Evolutionary conservation across 139 green algal genomes (phyloP).

Genomic region (Marvania coccoides): DNA sequence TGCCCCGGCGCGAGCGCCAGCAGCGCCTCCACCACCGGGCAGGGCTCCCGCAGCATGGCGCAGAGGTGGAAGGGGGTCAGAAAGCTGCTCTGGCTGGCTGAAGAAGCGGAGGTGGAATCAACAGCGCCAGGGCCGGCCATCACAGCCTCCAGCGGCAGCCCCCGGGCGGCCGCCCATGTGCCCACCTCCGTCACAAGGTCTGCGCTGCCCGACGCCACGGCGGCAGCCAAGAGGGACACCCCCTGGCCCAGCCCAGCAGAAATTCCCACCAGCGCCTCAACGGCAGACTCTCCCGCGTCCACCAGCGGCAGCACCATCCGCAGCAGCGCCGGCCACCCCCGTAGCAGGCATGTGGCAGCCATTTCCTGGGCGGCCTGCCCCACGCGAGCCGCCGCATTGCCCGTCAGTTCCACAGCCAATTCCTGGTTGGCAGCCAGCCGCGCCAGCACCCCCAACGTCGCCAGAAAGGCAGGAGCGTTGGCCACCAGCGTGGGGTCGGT

Average conservation of each 20-base stretch:
- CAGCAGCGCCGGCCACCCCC: slow-evolving; percentile 12
- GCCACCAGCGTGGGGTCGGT: neutral
- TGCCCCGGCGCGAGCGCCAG: neutral
- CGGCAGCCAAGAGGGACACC: slow-evolving; percentile 3
- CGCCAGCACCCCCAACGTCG: slow-evolving; percentile 1
- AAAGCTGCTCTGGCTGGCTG: too few species aligned
- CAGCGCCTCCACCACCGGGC: neutral
- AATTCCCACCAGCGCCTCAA: neutral
- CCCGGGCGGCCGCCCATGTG: neutral
- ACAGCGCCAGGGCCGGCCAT: too few species aligned
- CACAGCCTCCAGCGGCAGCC: neutral
- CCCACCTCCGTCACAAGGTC: neutral
- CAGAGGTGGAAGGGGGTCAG: slow-evolving; percentile 10
- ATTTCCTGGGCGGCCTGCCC: neutral
- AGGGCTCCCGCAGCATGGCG: slow-evolving; percentile 1
- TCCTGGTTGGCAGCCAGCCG: neutral
- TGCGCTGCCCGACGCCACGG: neutral
- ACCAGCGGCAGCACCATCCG: neutral
- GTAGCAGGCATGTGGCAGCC: neutral
- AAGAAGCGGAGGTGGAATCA: too few species aligned
- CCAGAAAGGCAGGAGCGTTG: neutral
- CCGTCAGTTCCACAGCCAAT: neutral
- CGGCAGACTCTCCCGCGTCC: neutral
- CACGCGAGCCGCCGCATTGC: neutral
- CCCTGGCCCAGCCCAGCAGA: neutral